phyloP scores from a whole-genome alignment of 352 stramenopile species.

The Saprolegnia diclina region DNA sequence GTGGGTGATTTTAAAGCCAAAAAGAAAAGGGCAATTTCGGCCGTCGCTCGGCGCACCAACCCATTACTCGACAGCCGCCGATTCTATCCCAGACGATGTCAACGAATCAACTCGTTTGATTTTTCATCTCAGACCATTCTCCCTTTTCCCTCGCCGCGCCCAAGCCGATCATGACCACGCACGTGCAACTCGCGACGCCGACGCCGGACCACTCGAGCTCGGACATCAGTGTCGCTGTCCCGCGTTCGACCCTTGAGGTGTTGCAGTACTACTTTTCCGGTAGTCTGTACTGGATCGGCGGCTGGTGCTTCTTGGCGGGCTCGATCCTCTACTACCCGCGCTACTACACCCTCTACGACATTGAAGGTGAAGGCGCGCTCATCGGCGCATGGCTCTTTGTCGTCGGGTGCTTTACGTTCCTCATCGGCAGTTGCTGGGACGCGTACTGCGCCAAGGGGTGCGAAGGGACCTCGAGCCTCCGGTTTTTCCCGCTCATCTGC shows the following conservation, averaged over 20 bases:
- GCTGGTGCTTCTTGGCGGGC: constrained; percentile 62
- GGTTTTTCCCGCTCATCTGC: constrained; percentile 56
- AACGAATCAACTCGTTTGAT: neutral
- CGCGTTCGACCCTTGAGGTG: constrained; percentile 35
- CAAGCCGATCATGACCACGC: neutral
- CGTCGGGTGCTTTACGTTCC: constrained; percentile 65
- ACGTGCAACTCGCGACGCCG: neutral
- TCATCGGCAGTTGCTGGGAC: constrained; percentile 59
- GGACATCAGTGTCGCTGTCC: neutral
- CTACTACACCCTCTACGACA: constrained; percentile 47
- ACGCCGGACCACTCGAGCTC: constrained; percentile 1
- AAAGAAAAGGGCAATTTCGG: neutral
- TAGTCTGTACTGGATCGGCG: constrained; percentile 56
- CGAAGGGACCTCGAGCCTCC: constrained; percentile 39
- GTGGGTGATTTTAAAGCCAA: neutral
- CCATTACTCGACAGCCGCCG: neutral
- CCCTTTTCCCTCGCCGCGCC: neutral
- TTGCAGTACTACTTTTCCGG: constrained; percentile 43
- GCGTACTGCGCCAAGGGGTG: constrained; percentile 59
- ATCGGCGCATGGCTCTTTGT: constrained; percentile 68
- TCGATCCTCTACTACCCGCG: constrained; percentile 81
- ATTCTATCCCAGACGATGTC: neutral
- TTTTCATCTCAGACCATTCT: neutral
- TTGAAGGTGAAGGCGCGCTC: constrained; percentile 44
- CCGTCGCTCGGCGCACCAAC: neutral